A percentile compares a stretch with the other conserved stretches of the same genome.
Conservation (phyloP, 306 rosid species). For the Senna tora region DNA sequence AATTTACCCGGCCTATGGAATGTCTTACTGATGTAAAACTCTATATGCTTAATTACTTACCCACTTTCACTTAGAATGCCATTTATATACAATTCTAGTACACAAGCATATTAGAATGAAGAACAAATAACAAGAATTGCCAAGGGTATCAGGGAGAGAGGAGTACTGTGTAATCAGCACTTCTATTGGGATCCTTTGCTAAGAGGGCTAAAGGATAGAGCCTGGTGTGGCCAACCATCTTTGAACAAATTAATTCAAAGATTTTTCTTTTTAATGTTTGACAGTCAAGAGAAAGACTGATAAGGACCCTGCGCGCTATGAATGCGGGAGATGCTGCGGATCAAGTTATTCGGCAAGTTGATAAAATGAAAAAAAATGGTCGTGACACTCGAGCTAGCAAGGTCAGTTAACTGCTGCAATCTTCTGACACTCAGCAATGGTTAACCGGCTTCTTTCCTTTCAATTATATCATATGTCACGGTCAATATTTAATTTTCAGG, state of each 20-base stretch:
- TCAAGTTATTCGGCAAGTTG: conserved; percentile 92
- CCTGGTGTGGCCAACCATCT: conserved; percentile 28
- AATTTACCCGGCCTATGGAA: neutral
- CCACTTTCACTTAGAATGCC: neutral
- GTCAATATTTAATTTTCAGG: conserved; percentile 50
- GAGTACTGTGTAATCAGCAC: neutral
- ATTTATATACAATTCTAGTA: conserved; percentile 16
- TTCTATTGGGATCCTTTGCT: conserved; percentile 15
- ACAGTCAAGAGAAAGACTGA: conserved; percentile 85
- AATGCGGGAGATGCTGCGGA: conserved; percentile 96
- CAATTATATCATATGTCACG: neutral
- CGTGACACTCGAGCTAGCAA: conserved; percentile 71
- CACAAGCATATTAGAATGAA: conserved; percentile 24
- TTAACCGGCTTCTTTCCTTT: neutral
- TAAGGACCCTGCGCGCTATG: conserved; percentile 80
- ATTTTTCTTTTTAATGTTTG: conserved; percentile 38
- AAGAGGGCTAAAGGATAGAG: conserved; percentile 17
- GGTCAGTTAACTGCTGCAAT: conserved; percentile 50
- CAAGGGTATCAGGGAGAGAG: conserved; percentile 13
- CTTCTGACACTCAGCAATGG: conserved; percentile 22
- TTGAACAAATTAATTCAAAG: conserved; percentile 18
- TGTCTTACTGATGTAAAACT: conserved; percentile 13
- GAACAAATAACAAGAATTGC: conserved; percentile 13
- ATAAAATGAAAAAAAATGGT: conserved; percentile 75
- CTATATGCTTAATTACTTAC: neutral